These are phyloP conservation scores for Phytophthora citrophthora DNA, from an alignment of 352 stramenopile genomes.

Conservation along the genomic window DNA sequence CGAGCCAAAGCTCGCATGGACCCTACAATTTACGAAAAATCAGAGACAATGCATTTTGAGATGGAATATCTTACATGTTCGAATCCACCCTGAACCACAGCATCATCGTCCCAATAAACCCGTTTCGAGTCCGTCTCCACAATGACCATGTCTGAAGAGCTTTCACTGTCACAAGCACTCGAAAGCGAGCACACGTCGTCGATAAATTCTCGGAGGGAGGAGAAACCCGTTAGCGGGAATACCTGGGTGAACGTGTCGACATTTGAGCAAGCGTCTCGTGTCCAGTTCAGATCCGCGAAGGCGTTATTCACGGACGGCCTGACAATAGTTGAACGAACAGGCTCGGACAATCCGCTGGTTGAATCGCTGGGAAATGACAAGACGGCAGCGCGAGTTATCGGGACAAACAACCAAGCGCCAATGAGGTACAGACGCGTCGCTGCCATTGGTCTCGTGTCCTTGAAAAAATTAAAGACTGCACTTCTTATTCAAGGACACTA, in stretches of 20 bases:
- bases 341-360: background rate
- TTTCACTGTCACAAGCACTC: slow-evolving; percentile 13
- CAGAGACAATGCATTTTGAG: background rate
- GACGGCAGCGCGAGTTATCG: background rate
- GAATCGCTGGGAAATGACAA: slow-evolving; percentile 16
- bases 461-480: background rate
- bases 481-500: slow-evolving; percentile 9
- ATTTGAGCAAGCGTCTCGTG: slow-evolving; percentile 32
- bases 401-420: background rate
- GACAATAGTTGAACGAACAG: slow-evolving; percentile 12
- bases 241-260: slow-evolving; percentile 33
- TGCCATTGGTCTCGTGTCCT: background rate
- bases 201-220: slow-evolving; percentile 34
- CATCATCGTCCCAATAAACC: slow-evolving; percentile 32
- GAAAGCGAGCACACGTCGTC: slow-evolving; percentile 21
- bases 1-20: slow-evolving; percentile 58
- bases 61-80: slow-evolving; percentile 21
- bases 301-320: slow-evolving; percentile 12
- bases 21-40: slow-evolving; percentile 18
- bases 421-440: background rate
- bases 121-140: slow-evolving; percentile 12
- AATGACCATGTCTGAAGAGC: slow-evolving; percentile 9
- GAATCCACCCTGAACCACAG: slow-evolving; percentile 27
- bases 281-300: slow-evolving; percentile 32
- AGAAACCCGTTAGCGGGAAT: slow-evolving; percentile 29